phyloP scores from a whole-genome alignment of 2,329 filamentous ascomycete species.

The Huntiella savannae region DNA sequence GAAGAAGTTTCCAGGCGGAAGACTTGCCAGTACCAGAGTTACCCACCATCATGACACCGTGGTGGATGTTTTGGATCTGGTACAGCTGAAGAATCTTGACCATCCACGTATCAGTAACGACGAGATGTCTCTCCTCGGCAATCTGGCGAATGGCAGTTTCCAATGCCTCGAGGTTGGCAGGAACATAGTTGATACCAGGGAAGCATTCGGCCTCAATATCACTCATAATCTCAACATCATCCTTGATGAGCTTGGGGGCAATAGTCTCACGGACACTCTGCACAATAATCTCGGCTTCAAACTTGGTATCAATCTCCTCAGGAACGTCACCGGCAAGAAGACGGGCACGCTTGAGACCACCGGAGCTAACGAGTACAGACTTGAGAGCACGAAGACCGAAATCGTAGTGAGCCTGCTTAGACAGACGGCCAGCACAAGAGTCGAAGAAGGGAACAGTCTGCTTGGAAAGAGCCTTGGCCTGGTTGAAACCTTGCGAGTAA shows the following conservation, averaged over 20 bases:
- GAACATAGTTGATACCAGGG: conserved; percentile 81
- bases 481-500: conserved; percentile 96
- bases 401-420: conserved; percentile 97
- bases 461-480: conserved; percentile 82
- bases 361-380: conserved; percentile 94
- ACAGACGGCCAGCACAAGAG: conserved; percentile 59
- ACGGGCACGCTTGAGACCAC: conserved; percentile 77
- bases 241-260: conserved; percentile 85
- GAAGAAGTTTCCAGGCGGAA: conserved; percentile 76
- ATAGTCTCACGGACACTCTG: conserved; percentile 98
- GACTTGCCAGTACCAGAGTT: conserved; percentile 97
- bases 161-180: conserved; percentile 64
- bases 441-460: conserved; percentile 98
- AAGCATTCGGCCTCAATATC: conserved; percentile 71
- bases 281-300: conserved; percentile 94
- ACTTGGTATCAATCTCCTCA: conserved; percentile 21
- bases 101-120: conserved; percentile 90
- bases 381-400: conserved; percentile 95
- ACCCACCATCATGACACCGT: conserved; percentile 99
- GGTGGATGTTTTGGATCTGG: conserved; percentile 93
- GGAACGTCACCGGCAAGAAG: conserved; percentile 31
- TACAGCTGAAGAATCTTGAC: conserved; percentile 93
- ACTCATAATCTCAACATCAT: conserved; percentile 77
- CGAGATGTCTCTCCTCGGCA: conserved; percentile 67
- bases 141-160: conserved; percentile 65